A percentile compares a stretch with the other conserved stretches of the same genome.
These are phyloP conservation scores for Alectoria sarmentosa DNA, from an alignment of 495 filamentous ascomycete genomes.

Conservation along the genomic window DNA sequence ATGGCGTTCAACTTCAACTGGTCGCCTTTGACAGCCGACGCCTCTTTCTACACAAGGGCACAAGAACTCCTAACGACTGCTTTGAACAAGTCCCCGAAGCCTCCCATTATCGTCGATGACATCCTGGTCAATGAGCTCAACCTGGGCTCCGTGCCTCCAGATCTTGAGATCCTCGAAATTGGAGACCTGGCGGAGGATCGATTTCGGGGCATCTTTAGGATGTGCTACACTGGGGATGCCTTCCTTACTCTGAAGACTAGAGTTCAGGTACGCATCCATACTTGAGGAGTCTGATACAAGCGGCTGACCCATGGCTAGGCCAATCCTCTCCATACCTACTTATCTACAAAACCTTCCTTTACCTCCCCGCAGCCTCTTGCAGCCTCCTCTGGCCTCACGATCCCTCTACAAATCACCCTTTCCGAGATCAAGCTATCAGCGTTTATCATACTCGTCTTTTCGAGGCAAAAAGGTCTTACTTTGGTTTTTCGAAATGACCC, in stretches of 20 bases:
- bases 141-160: conserved; percentile 82
- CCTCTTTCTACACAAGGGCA: conserved; percentile 78
- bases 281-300: neutral
- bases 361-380: conserved; percentile 90
- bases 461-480: conserved; percentile 91
- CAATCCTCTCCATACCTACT: conserved; percentile 92
- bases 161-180: conserved; percentile 93
- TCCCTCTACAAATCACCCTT: conserved; percentile 90
- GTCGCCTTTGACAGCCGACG: conserved; percentile 95
- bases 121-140: conserved; percentile 98
- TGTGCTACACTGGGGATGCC: conserved; percentile 94
- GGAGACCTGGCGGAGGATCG: conserved; percentile 95
- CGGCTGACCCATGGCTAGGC: conserved; percentile 42
- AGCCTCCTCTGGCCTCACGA: conserved; percentile 86
- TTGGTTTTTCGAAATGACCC: conserved; percentile 97
- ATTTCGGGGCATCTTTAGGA: conserved; percentile 97
- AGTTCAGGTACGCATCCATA: conserved; percentile 65
- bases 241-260: conserved; percentile 89
- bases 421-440: conserved; percentile 96
- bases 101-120: conserved; percentile 98
- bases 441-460: conserved; percentile 96
- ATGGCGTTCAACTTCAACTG: conserved; percentile 99
- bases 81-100: conserved; percentile 96
- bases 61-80: conserved; percentile 91
- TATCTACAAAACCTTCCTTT: conserved; percentile 84